phyloP scores from a whole-genome alignment of 2,329 filamentous ascomycete species.

The Helminthosporium solani region DNA sequence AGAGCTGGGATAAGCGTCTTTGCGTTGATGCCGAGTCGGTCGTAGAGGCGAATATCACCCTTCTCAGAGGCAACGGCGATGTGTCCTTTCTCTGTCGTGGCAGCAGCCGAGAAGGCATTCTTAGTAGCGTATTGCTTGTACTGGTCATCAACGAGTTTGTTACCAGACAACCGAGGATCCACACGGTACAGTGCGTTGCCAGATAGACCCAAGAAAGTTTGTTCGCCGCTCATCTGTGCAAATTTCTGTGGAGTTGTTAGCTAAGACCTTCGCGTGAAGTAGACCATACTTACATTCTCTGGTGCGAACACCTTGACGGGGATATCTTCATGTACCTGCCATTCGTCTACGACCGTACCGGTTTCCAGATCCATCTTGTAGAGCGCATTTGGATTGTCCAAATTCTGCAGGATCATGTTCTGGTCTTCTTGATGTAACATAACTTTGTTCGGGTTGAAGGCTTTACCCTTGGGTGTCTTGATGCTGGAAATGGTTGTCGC shows the following conservation, averaged over 20 bases:
- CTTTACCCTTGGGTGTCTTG: slow-evolving; percentile 74
- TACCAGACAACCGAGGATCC: slow-evolving; percentile 84
- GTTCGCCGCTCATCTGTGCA: slow-evolving; percentile 91
- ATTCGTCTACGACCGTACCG: slow-evolving; percentile 96
- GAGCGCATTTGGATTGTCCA: slow-evolving; percentile 79
- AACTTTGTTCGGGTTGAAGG: slow-evolving; percentile 93
- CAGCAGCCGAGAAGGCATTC: slow-evolving; percentile 93
- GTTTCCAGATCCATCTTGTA: slow-evolving; percentile 98
- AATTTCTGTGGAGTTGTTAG: slow-evolving; percentile 68
- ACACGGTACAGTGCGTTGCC: slow-evolving; percentile 90
- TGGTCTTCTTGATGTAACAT: slow-evolving; percentile 92
- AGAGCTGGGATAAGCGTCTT: slow-evolving; percentile 96
- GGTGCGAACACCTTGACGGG: slow-evolving; percentile 88
- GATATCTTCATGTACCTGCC: slow-evolving; percentile 97
- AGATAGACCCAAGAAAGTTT: slow-evolving; percentile 92
- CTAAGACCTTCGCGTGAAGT: neutral
- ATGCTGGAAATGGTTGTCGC: slow-evolving; percentile 97
- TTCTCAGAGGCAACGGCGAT: slow-evolving; percentile 97
- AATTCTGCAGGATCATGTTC: slow-evolving; percentile 86
- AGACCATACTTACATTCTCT: slow-evolving; percentile 62
- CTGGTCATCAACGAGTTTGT: slow-evolving; percentile 89
- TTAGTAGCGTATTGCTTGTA: slow-evolving; percentile 96
- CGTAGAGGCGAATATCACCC: slow-evolving; percentile 94
- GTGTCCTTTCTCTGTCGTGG: slow-evolving; percentile 94
- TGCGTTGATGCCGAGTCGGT: slow-evolving; percentile 92